phyloP scores from a whole-genome alignment of 192 early-diverging fungal species.

The Coemansia sp. region DNA sequence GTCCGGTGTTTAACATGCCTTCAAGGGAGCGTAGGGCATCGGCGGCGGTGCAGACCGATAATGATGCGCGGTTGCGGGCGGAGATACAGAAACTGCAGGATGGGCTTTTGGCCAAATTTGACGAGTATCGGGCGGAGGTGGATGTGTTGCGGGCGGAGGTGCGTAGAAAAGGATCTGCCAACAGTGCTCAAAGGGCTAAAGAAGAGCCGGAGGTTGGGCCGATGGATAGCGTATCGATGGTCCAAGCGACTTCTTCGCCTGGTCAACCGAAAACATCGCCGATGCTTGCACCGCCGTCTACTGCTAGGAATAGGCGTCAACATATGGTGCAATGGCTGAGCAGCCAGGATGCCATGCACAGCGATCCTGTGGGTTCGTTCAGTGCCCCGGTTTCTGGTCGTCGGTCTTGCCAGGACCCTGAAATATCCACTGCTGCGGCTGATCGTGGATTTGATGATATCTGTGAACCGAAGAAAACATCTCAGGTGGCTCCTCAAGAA shows the following conservation, averaged over 20 bases:
- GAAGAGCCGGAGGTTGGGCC: conserved; percentile 7
- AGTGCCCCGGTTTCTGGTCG: too few species aligned
- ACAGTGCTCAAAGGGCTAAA: too few species aligned
- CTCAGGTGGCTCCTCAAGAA: too few species aligned
- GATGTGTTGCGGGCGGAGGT: conserved; percentile 43
- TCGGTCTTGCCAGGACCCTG: not conserved
- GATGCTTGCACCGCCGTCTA: conserved; percentile 19
- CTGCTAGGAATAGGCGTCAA: conserved; percentile 23
- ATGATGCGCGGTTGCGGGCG: conserved; percentile 2
- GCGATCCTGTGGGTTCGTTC: not conserved
- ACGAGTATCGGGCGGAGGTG: conserved; percentile 38
- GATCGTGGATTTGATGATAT: not conserved
- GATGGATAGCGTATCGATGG: conserved; percentile 36
- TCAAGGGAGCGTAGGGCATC: not conserved
- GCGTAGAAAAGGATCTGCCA: conserved; percentile 17
- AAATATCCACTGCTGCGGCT: not conserved
- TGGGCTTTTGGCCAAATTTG: conserved; percentile 30
- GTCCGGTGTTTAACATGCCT: not conserved
- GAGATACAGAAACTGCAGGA: conserved; percentile 32
- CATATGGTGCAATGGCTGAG: conserved; percentile 49
- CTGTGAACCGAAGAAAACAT: not conserved
- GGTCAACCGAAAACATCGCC: not conserved
- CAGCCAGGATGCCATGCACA: not conserved
- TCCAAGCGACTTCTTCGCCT: conserved; percentile 14
- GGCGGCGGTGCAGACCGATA: conserved; percentile 18